phyloP scores from a whole-genome alignment of 805 yeast genomes.

The Candida ovalis region DNA sequence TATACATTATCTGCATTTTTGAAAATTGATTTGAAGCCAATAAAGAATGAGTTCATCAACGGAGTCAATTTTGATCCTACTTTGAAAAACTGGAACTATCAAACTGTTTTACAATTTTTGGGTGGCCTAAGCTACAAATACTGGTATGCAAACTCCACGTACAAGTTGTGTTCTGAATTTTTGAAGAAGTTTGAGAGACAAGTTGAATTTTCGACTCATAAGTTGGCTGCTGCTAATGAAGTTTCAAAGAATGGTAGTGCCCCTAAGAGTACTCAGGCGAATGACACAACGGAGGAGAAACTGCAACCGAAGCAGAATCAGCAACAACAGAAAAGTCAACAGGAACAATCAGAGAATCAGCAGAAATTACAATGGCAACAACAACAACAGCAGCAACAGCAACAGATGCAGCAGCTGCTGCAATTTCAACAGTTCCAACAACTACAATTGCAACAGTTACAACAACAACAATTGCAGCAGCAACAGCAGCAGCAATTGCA shows the following conservation, averaged over 20 bases:
- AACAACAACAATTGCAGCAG: neutral
- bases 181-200: slow-evolving; percentile 6
- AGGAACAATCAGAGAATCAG: no score
- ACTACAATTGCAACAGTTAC: neutral
- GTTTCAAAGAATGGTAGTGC: neutral
- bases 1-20: slow-evolving; percentile 17
- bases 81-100: slow-evolving; percentile 12
- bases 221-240: neutral
- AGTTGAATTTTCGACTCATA: neutral
- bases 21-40: slow-evolving; percentile 12
- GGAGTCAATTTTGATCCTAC: slow-evolving; percentile 11
- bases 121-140: slow-evolving; percentile 6
- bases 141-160: slow-evolving; percentile 19
- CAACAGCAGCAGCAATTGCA: neutral
- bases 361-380: neutral
- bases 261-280: neutral
- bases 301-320: neutral
- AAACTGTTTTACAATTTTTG: slow-evolving; percentile 9
- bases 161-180: slow-evolving; percentile 15
- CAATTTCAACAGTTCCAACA: neutral
- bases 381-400: neutral
- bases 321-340: neutral
- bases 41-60: slow-evolving; percentile 13
- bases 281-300: neutral
- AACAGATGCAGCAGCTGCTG: neutral